These are phyloP conservation scores for Chalciporus sp. DNA, from an alignment of 1,284 basidiomycete genomes.

Conservation along the genomic window DNA sequence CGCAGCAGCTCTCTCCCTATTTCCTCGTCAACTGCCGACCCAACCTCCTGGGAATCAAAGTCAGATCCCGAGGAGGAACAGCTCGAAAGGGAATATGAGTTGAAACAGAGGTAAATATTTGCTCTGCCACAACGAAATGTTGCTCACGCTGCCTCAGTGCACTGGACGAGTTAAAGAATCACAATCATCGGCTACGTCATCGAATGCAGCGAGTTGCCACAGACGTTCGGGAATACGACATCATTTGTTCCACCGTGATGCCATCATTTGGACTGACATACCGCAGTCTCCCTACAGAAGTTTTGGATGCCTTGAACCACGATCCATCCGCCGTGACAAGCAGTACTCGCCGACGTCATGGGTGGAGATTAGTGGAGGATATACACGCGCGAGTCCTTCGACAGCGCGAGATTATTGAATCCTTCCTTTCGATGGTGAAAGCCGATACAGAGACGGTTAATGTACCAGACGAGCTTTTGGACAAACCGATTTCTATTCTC, in stretches of 20 bases:
- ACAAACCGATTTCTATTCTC: constrained; percentile 54
- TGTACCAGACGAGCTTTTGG: constrained; percentile 48
- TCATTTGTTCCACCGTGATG: constrained; percentile 52
- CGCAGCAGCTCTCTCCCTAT: constrained; percentile 31
- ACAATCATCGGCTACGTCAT: constrained; percentile 67
- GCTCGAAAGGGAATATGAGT: constrained; percentile 57
- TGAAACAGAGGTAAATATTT: constrained; percentile 54
- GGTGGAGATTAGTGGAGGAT: constrained; percentile 74
- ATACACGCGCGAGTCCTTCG: constrained; percentile 60
- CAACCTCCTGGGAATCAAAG: constrained; percentile 35
- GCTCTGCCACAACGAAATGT: constrained; percentile 14
- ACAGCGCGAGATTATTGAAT: constrained; percentile 58
- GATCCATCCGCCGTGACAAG: constrained; percentile 74
- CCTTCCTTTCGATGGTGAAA: constrained; percentile 43
- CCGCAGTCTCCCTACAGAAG: constrained; percentile 55
- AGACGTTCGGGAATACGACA: constrained; percentile 64
- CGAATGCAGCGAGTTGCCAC: constrained; percentile 64
- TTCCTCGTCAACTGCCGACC: neutral
- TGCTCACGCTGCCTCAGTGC: constrained; percentile 42
- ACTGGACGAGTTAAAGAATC: constrained; percentile 54
- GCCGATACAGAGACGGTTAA: constrained; percentile 20
- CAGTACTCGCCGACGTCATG: constrained; percentile 52
- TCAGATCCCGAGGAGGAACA: constrained; percentile 50
- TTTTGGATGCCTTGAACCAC: constrained; percentile 71
- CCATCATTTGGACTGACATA: constrained; percentile 49